phyloP scores from a whole-genome alignment of 176 grass and related monocot species.

The Melocanna baccifera region DNA sequence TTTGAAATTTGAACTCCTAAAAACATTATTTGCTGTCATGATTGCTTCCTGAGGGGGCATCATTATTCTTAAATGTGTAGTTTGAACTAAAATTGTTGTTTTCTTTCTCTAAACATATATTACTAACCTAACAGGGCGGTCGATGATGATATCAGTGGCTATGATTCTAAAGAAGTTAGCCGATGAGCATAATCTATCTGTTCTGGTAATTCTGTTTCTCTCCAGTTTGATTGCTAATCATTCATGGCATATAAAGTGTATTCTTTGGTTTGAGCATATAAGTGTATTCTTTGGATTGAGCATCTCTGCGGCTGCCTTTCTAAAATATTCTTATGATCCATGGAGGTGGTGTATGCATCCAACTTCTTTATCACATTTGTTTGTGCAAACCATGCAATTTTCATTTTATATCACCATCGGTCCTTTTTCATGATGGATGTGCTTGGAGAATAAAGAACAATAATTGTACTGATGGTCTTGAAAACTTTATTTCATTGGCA shows the following conservation, averaged over 20 bases:
- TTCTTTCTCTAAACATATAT: neutral
- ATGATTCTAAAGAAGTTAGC: conserved; percentile 73
- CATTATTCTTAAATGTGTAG: neutral
- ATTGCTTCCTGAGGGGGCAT: neutral
- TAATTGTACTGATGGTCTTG: neutral
- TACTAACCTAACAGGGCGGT: conserved; percentile 50
- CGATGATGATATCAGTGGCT: conserved; percentile 61
- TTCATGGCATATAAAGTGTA: neutral
- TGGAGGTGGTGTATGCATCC: neutral
- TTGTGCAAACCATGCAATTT: neutral
- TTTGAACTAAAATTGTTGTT: neutral
- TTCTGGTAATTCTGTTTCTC: conserved; percentile 46
- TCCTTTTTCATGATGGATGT: neutral
- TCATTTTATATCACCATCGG: neutral
- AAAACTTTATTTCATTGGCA: neutral
- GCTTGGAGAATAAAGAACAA: neutral
- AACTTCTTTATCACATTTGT: neutral
- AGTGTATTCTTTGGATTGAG: neutral
- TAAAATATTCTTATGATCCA: neutral
- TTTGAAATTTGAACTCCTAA: neutral
- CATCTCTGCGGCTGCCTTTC: neutral
- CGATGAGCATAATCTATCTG: conserved; percentile 62
- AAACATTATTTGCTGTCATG: neutral
- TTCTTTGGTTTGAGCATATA: neutral
- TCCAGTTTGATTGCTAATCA: neutral